phyloP scores from a whole-genome alignment of 805 yeast species.

The Saturnispora serradocipensis region DNA sequence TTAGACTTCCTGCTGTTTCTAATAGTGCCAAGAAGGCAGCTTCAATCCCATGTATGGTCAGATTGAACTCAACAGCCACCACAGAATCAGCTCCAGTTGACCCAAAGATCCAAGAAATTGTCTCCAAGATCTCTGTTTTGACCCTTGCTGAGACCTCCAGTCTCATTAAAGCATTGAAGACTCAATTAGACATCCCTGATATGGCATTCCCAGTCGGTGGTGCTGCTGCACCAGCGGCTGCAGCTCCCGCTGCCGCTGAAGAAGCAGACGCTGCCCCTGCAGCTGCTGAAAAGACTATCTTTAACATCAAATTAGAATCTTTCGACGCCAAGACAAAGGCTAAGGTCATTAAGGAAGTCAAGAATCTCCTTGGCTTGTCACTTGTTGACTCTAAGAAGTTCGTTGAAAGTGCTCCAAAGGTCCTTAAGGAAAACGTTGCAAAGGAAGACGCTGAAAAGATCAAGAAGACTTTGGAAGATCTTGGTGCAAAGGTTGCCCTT shows the following conservation, averaged over 20 bases:
- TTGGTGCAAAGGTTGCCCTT: slow-evolving; percentile 87
- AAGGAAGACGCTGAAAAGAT: slow-evolving; percentile 97
- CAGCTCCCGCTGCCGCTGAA: slow-evolving; percentile 57
- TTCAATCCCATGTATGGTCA: slow-evolving; percentile 18
- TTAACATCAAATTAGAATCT: slow-evolving; percentile 82
- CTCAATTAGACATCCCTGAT: slow-evolving; percentile 86
- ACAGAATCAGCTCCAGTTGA: slow-evolving; percentile 45
- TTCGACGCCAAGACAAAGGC: slow-evolving; percentile 95
- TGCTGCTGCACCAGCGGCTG: slow-evolving; percentile 50
- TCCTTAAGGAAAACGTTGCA: slow-evolving; percentile 87
- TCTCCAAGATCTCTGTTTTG: slow-evolving; percentile 81
- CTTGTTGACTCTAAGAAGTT: slow-evolving; percentile 96
- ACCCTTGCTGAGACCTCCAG: slow-evolving; percentile 91
- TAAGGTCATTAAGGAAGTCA: slow-evolving; percentile 95
- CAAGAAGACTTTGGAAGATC: slow-evolving; percentile 82
- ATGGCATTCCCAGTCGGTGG: slow-evolving; percentile 72
- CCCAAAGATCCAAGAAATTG: slow-evolving; percentile 82
- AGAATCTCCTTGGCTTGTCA: slow-evolving; percentile 80
- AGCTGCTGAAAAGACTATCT: slow-evolving; percentile 88
- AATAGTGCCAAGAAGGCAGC: neutral
- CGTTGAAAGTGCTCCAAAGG: slow-evolving; percentile 96
- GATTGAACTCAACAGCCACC: slow-evolving; percentile 40
- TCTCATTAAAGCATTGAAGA: slow-evolving; percentile 69
- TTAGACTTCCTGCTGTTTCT: slow-evolving; percentile 1
- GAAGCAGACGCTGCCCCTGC: slow-evolving; percentile 70